Evolutionary conservation across 179 eudicot genomes (phyloP).

Genomic region (Kewa caespitosa): DNA sequence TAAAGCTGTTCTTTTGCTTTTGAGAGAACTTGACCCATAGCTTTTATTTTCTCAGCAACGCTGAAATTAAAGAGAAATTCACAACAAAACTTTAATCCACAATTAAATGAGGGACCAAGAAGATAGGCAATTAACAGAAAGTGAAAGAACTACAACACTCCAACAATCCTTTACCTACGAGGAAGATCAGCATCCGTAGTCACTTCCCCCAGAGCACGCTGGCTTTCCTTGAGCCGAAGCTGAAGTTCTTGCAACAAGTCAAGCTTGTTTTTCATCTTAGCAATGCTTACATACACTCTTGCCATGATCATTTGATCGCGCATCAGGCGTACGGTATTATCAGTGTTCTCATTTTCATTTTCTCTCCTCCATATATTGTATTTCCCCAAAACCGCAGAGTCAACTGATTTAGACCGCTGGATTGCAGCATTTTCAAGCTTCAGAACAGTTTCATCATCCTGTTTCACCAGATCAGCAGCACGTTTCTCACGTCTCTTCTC

Average conservation of each 20-base stretch:
- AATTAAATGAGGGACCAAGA: slow-evolving; percentile 2
- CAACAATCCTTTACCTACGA: slow-evolving; percentile 47
- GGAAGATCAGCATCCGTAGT: slow-evolving; percentile 66
- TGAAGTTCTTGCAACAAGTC: slow-evolving; percentile 67
- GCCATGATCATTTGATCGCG: slow-evolving; percentile 94
- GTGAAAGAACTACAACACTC: neutral
- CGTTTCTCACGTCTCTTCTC: slow-evolving; percentile 67
- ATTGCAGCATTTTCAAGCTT: slow-evolving; percentile 91
- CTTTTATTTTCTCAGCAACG: slow-evolving; percentile 64
- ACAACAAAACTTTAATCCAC: neutral
- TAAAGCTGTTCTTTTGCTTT: slow-evolving; percentile 68
- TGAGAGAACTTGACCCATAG: slow-evolving; percentile 71
- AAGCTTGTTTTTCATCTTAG: slow-evolving; percentile 60
- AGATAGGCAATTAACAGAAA: neutral
- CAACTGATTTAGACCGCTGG: slow-evolving; percentile 78
- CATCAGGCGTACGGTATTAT: slow-evolving; percentile 75
- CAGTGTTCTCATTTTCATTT: slow-evolving; percentile 76
- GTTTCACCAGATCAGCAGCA: slow-evolving; percentile 59
- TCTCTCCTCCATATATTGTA: slow-evolving; percentile 92
- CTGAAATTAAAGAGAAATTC: slow-evolving; percentile 31
- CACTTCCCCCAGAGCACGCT: slow-evolving; percentile 76
- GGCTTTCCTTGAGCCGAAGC: slow-evolving; percentile 71
- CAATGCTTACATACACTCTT: slow-evolving; percentile 71
- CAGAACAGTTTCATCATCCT: slow-evolving; percentile 63
- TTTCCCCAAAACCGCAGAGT: slow-evolving; percentile 84